Conservation (phyloP, 2,329 filamentous ascomycete species). For the Ilyonectria robusta region DNA sequence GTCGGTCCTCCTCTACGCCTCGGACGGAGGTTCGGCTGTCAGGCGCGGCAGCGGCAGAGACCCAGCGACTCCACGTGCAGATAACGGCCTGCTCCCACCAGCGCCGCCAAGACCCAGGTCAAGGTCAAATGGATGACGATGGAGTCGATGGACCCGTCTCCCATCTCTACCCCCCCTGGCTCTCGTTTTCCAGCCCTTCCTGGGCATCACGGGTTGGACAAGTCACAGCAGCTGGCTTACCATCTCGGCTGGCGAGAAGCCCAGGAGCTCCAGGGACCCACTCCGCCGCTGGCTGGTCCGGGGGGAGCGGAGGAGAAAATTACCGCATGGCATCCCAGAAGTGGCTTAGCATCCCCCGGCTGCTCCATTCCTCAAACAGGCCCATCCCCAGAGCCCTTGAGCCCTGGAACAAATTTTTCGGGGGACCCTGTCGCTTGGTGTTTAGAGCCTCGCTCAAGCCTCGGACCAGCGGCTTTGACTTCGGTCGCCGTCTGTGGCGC, state of each 20-base stretch:
- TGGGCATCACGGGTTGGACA: constrained; percentile 36
- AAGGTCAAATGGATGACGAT: constrained; percentile 14
- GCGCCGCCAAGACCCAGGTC: constrained; percentile 5
- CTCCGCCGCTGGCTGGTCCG: constrained; percentile 35
- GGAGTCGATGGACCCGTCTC: constrained; percentile 10
- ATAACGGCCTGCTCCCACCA: constrained; percentile 7
- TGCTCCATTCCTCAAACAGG: constrained; percentile 42
- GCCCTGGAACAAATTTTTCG: constrained; percentile 35
- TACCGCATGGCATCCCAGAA: constrained; percentile 44
- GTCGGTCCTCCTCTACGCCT: constrained; percentile 7
- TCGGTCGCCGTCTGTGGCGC: constrained; percentile 45
- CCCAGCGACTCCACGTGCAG: constrained; percentile 23
- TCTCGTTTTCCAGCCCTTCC: constrained; percentile 39
- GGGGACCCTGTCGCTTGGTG: constrained; percentile 19
- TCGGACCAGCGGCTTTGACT: constrained; percentile 49
- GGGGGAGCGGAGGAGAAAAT: constrained; percentile 39
- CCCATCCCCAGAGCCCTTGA: constrained; percentile 25
- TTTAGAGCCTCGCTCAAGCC: constrained; percentile 24
- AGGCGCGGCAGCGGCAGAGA: constrained; percentile 31
- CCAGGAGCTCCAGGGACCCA: constrained; percentile 14
- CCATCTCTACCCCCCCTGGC: constrained; percentile 26
- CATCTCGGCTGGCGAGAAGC: not conserved
- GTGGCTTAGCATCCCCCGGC: constrained; percentile 38
- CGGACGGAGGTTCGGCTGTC: constrained; percentile 31
- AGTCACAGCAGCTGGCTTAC: constrained; percentile 29